Evolutionary conservation across 768 basidiomycete genomes (phyloP).

Genomic region (Cyathus striatus): DNA sequence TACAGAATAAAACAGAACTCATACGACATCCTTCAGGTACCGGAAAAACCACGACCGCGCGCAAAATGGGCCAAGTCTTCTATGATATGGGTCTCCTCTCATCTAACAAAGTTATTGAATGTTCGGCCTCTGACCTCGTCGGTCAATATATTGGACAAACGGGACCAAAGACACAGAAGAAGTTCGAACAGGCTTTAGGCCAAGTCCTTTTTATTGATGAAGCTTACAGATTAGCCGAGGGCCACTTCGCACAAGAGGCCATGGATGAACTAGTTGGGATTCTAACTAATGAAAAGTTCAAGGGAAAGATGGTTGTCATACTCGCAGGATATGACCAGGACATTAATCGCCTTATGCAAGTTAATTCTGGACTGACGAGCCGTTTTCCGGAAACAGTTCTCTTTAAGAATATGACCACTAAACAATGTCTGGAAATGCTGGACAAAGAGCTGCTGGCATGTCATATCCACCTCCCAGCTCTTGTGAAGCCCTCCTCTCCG

Average conservation of each 20-base stretch:
- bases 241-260: conserved; percentile 65
- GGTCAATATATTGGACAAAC: conserved; percentile 71
- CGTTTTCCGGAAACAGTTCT: conserved; percentile 59
- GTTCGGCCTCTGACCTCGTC: conserved; percentile 66
- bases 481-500: conserved; percentile 23
- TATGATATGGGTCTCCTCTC: conserved; percentile 53
- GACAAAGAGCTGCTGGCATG: conserved; percentile 40
- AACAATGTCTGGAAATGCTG: conserved; percentile 46
- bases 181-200: conserved; percentile 63
- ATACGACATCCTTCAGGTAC: neutral
- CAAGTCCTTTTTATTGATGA: conserved; percentile 70
- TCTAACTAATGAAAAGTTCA: conserved; percentile 54
- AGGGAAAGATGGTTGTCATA: conserved; percentile 57
- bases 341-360: conserved; percentile 53
- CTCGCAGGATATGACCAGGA: conserved; percentile 68
- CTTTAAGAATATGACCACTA: conserved; percentile 47
- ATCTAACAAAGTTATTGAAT: conserved; percentile 50
- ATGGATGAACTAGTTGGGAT: conserved; percentile 65
- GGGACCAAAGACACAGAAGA: conserved; percentile 56
- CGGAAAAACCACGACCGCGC: conserved; percentile 57
- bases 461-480: conserved; percentile 28
- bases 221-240: conserved; percentile 59
- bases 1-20: too few species aligned
- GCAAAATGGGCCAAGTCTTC: conserved; percentile 55
- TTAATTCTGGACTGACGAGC: conserved; percentile 62